Percentiles rank a stretch among this genome's conserved stretches.
These are phyloP conservation scores for Celoporthe dispersa DNA, from an alignment of 2,329 filamentous ascomycete species.

Conservation along the genomic window DNA sequence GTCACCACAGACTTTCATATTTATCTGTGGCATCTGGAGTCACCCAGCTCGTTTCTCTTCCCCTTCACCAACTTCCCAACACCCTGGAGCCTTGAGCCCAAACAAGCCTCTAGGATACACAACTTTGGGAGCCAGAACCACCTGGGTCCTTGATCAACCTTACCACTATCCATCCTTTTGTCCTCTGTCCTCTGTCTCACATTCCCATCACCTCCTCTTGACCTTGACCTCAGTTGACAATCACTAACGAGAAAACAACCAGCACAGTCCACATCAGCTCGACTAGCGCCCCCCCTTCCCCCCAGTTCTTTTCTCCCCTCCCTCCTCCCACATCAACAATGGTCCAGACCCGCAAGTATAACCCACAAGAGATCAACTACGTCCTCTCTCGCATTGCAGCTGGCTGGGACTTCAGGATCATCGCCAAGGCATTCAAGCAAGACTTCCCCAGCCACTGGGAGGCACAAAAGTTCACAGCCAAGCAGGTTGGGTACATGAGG, in stretches of 20 bases:
- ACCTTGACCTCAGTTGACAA: neutral
- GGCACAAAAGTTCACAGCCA: constrained; percentile 18
- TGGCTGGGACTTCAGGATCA: constrained; percentile 9
- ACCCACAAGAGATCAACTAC: constrained; percentile 22
- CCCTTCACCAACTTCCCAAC: neutral
- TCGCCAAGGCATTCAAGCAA: constrained; percentile 26
- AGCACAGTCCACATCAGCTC: neutral
- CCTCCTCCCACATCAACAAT: constrained; percentile 8
- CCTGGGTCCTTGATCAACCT: neutral
- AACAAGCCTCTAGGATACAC: neutral
- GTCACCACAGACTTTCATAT: neutral
- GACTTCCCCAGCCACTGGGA: constrained; percentile 21
- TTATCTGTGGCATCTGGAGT: neutral
- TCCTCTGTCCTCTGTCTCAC: neutral
- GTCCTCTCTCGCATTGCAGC: constrained; percentile 19
- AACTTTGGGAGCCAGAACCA: neutral
- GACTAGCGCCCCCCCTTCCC: neutral
- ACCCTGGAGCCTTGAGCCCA: neutral
- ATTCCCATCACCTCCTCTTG: neutral
- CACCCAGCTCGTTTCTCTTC: neutral
- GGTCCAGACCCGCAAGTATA: constrained; percentile 26
- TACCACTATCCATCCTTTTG: neutral
- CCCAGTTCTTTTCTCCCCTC: too few relatives aligned
- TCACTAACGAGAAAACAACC: neutral
- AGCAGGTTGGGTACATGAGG: constrained; percentile 27